Evolutionary conservation across 805 yeast genomes (phyloP).

Genomic region (Nakazawaea ernobii): DNA sequence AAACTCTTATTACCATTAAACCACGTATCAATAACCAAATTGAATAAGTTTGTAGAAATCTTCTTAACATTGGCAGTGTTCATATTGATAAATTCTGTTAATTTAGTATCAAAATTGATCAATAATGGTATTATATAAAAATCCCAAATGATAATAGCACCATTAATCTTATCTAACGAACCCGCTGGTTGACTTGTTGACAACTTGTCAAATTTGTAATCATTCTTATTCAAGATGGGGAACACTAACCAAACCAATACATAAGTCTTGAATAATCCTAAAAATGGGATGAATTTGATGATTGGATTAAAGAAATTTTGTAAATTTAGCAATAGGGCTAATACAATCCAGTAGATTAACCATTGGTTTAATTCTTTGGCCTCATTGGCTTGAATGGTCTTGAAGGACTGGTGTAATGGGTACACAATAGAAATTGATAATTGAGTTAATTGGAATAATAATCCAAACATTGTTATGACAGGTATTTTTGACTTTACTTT

Average conservation of each 20-base stretch:
- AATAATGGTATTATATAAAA: slow-evolving; percentile 33
- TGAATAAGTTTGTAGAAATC: slow-evolving; percentile 8
- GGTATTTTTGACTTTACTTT: not conserved
- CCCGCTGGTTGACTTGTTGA: too few relatives aligned
- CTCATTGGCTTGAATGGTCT: slow-evolving; percentile 10
- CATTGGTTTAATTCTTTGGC: slow-evolving; percentile 26
- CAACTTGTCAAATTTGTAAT: slow-evolving; percentile 7
- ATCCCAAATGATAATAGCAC: slow-evolving; percentile 36
- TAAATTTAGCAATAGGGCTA: slow-evolving; percentile 30
- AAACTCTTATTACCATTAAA: slow-evolving; percentile 1
- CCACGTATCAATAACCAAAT: slow-evolving; percentile 9
- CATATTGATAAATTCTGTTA: slow-evolving; percentile 22
- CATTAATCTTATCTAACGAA: slow-evolving; percentile 16
- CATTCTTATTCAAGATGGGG: slow-evolving; percentile 13
- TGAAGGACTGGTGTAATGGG: slow-evolving; percentile 32
- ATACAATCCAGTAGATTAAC: slow-evolving; percentile 64
- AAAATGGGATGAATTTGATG: slow-evolving; percentile 45
- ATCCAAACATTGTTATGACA: slow-evolving; percentile 22
- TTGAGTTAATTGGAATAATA: slow-evolving; percentile 26
- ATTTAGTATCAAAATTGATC: slow-evolving; percentile 24
- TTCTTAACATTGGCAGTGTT: slow-evolving; percentile 8
- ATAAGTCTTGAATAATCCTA: slow-evolving; percentile 37
- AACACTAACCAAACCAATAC: slow-evolving; percentile 50
- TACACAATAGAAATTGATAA: slow-evolving; percentile 32
- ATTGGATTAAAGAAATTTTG: slow-evolving; percentile 27